Percentiles rank a stretch among this genome's conserved stretches.
Evolutionary conservation across 768 basidiomycete genomes (phyloP).

Genomic region (Serendipita vermifera): DNA sequence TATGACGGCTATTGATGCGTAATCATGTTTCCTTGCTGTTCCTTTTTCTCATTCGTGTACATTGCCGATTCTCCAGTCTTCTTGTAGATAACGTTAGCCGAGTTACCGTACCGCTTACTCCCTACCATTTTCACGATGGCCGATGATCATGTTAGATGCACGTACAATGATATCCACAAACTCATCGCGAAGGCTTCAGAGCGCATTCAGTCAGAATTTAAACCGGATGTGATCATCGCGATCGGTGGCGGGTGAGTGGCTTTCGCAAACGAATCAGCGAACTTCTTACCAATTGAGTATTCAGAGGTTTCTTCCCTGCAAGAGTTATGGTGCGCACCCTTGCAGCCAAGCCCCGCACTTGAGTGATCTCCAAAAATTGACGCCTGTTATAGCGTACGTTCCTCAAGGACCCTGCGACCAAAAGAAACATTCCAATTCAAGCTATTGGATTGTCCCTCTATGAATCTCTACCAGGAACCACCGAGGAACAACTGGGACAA

Average conservation of each 20-base stretch:
- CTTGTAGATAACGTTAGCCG: neutral
- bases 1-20: neutral
- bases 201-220: constrained; percentile 63
- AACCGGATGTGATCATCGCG: constrained; percentile 75
- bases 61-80: neutral
- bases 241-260: constrained; percentile 61
- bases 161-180: constrained; percentile 90
- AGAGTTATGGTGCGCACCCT: constrained; percentile 48
- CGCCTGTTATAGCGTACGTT: constrained; percentile 54
- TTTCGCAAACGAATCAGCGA: neutral
- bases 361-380: neutral
- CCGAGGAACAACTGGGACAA: constrained; percentile 57
- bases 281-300: constrained; percentile 35
- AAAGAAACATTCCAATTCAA: constrained; percentile 79
- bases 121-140: neutral
- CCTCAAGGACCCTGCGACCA: constrained; percentile 53
- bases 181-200: constrained; percentile 56
- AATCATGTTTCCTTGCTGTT: no score
- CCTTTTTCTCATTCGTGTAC: no score
- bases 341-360: neutral
- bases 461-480: constrained; percentile 69
- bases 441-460: constrained; percentile 95
- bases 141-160: constrained; percentile 48
- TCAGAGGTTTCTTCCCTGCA: constrained; percentile 89
- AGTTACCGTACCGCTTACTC: neutral